Percentiles rank a stretch among this genome's conserved stretches.
These are phyloP conservation scores for Yarrowia keelungensis DNA, from an alignment of 805 yeast genomes.

Conservation along the genomic window DNA sequence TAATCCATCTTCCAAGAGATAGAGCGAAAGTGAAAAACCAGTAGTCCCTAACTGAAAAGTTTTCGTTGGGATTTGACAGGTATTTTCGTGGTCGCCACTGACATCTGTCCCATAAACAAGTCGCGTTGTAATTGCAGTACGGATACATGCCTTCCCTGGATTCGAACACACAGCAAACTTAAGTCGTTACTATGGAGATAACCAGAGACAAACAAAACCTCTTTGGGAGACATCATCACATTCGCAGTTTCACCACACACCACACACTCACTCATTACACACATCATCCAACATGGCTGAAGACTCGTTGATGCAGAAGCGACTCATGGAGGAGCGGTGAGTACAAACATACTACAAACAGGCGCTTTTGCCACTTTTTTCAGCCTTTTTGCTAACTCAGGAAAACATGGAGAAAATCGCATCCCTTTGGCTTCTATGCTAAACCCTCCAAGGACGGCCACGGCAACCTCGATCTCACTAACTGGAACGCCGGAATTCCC, in stretches of 20 bases:
- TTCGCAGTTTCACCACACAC: conserved; percentile 1
- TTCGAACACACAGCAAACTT: conserved; percentile 5
- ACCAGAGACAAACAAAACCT: conserved; percentile 5
- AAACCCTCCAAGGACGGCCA: conserved; percentile 81
- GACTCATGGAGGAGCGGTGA: conserved; percentile 28
- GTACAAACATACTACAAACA: background rate
- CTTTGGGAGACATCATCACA: conserved; percentile 35
- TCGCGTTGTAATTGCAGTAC: too few species aligned
- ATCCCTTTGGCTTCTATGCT: conserved; percentile 97
- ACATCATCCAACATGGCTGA: conserved; percentile 15
- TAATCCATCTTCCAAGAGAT: too few species aligned
- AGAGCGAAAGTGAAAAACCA: too few species aligned
- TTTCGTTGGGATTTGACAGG: too few species aligned
- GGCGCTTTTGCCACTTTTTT: too few species aligned
- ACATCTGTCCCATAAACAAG: too few species aligned
- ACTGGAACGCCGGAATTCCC: conserved; percentile 96
- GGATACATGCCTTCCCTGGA: background rate
- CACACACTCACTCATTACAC: background rate
- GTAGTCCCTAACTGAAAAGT: too few species aligned
- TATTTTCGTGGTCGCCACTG: too few species aligned
- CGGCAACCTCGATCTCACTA: conserved; percentile 82
- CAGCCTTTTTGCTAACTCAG: conserved; percentile 51
- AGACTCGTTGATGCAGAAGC: conserved; percentile 27
- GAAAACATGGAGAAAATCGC: conserved; percentile 97
- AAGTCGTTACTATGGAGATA: conserved; percentile 15